Evolutionary conservation across 2,329 filamentous ascomycete genomes (phyloP).

Genomic region (Neonectria coccinea): DNA sequence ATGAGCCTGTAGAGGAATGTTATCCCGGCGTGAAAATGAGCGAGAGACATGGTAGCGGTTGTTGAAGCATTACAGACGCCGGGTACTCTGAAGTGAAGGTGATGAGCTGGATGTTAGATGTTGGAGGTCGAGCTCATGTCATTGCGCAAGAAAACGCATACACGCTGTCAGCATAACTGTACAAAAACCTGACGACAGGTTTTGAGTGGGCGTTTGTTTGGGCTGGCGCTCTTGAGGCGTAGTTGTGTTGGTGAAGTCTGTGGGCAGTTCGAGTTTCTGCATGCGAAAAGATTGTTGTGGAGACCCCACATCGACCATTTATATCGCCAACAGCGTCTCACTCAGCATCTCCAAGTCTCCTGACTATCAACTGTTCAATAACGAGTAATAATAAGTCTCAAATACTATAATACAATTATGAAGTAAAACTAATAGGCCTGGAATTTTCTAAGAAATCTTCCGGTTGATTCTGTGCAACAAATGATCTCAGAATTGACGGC

Average conservation of each 20-base stretch:
- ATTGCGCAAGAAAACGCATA: not conserved
- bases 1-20: not conserved
- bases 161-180: not conserved
- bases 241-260: not conserved
- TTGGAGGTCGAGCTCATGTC: no score
- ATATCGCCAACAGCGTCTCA: not conserved
- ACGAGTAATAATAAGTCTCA: conserved; percentile 20
- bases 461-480: not conserved
- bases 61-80: conserved; percentile 28
- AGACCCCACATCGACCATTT: not conserved
- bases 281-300: conserved; percentile 12
- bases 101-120: not conserved
- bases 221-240: not conserved
- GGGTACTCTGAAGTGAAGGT: not conserved
- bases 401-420: not conserved
- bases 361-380: not conserved
- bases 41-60: conserved; percentile 25
- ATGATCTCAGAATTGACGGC: not conserved
- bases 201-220: not conserved
- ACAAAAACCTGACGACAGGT: not conserved
- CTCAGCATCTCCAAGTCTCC: no score
- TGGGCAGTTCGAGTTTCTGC: conserved; percentile 6
- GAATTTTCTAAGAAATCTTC: not conserved
- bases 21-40: conserved; percentile 20
- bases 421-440: not conserved